phyloP scores from a whole-genome alignment of 371 early-diverging fungal species.

The Mortierella sp. region DNA sequence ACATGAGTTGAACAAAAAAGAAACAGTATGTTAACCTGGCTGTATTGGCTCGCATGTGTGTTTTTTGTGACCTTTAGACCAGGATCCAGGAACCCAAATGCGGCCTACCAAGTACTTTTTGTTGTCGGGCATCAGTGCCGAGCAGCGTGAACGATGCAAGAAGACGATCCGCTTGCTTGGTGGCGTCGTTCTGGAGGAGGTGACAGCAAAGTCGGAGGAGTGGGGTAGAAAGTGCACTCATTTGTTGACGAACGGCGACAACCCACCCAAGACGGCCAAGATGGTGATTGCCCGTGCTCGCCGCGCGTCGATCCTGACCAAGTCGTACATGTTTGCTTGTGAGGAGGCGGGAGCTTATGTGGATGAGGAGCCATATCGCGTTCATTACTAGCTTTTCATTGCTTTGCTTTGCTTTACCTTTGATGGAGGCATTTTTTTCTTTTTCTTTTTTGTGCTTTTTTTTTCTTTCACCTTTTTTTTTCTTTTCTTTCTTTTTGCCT shows the following conservation, averaged over 20 bases:
- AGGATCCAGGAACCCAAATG: conserved; percentile 18
- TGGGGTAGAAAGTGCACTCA: conserved; percentile 43
- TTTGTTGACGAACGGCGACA: conserved; percentile 37
- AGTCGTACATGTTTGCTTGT: conserved; percentile 30
- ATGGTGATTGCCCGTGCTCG: conserved; percentile 28
- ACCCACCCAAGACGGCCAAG: conserved; percentile 44
- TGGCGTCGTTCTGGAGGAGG: conserved; percentile 38
- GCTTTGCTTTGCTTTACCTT: not conserved
- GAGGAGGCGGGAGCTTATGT: conserved; percentile 29
- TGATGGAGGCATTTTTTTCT: not conserved
- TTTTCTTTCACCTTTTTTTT: not conserved
- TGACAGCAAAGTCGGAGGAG: conserved; percentile 21
- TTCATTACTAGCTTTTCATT: conserved; percentile 10
- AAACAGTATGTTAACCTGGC: too few relatives aligned
- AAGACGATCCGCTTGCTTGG: conserved; percentile 26
- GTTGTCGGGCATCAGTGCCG: conserved; percentile 26
- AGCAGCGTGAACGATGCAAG: conserved; percentile 23
- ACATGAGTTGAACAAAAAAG: too few relatives aligned
- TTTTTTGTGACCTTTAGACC: not conserved
- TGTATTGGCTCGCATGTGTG: not conserved
- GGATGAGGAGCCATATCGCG: conserved; percentile 32
- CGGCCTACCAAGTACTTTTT: conserved; percentile 17
- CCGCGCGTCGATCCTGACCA: conserved; percentile 34
- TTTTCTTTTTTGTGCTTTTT: not conserved
- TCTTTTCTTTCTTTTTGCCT: not conserved